phyloP scores from a whole-genome alignment of 2,329 filamentous ascomycete species.

The Calonectria pauciramosa region DNA sequence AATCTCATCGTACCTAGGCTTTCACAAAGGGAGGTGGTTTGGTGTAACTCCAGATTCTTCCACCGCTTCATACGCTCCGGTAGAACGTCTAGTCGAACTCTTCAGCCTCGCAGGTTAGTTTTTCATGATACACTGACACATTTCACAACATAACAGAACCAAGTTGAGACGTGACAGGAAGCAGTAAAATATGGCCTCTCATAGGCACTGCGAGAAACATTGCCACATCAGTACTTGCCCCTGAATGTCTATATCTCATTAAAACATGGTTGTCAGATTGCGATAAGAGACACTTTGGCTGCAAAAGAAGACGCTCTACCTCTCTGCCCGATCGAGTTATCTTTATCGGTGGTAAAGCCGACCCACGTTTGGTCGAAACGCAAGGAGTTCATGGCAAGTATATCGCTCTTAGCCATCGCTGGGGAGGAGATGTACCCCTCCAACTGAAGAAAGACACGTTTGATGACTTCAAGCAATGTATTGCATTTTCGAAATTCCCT shows the following conservation, averaged over 20 bases:
- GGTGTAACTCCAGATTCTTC: not conserved
- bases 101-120: not conserved
- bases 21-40: not conserved
- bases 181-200: not conserved
- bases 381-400: not conserved
- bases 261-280: not conserved
- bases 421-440: slow-evolving; percentile 20
- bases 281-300: not conserved
- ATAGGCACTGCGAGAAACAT: not conserved
- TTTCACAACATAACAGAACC: too few species aligned
- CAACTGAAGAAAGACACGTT: slow-evolving; percentile 10
- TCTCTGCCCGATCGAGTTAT: slow-evolving; percentile 3
- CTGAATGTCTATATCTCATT: not conserved
- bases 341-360: not conserved
- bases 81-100: slow-evolving; percentile 2
- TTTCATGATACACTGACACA: not conserved
- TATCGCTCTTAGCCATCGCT: slow-evolving; percentile 25
- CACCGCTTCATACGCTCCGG: not conserved
- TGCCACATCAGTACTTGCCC: not conserved
- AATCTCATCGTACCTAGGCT: not conserved
- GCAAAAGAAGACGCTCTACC: not conserved
- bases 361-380: not conserved
- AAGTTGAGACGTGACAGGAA: too few species aligned
- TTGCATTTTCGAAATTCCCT: slow-evolving; percentile 16
- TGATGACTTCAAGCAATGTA: not conserved